Conservation (phyloP, 2,329 filamentous ascomycete species). For the Fusarium palustre region DNA sequence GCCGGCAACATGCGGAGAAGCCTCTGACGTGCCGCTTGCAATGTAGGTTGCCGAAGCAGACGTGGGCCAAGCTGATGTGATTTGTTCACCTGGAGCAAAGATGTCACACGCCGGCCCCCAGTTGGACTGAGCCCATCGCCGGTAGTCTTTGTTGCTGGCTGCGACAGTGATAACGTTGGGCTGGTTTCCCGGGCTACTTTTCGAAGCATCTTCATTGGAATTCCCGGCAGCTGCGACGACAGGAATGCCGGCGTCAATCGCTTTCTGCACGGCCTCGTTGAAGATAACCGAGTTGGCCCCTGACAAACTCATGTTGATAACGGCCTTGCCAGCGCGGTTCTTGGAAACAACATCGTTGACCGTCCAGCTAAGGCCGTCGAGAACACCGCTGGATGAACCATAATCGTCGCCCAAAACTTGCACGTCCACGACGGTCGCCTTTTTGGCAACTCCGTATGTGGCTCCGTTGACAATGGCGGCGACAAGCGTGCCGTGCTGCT, state of each 20-base stretch:
- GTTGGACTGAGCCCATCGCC: constrained; percentile 58
- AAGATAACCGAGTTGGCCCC: background rate
- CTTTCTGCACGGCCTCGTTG: constrained; percentile 38
- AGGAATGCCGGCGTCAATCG: constrained; percentile 45
- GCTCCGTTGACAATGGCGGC: constrained; percentile 17
- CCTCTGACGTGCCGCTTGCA: constrained; percentile 33
- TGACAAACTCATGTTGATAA: constrained; percentile 59
- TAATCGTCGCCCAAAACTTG: background rate
- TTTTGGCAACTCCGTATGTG: constrained; percentile 30
- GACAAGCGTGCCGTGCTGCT: constrained; percentile 23
- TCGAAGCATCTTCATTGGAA: constrained; percentile 9
- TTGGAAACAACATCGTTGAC: constrained; percentile 48
- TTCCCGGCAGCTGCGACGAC: constrained; percentile 53
- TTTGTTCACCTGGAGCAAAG: constrained; percentile 16
- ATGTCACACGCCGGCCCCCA: constrained; percentile 49
- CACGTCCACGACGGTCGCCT: constrained; percentile 16
- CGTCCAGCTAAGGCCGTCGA: constrained; percentile 51
- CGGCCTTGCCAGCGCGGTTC: constrained; percentile 48
- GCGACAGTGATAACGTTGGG: constrained; percentile 45
- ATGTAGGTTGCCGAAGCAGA: background rate
- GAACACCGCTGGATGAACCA: constrained; percentile 20
- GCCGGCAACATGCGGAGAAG: constrained; percentile 41
- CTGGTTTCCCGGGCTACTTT: constrained; percentile 29
- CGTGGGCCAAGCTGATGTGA: constrained; percentile 46
- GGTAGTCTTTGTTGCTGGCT: constrained; percentile 49